These are phyloP conservation scores for Monilinia vaccinii-corymbosi DNA, from an alignment of 2,329 filamentous ascomycete genomes.

Conservation along the genomic window DNA sequence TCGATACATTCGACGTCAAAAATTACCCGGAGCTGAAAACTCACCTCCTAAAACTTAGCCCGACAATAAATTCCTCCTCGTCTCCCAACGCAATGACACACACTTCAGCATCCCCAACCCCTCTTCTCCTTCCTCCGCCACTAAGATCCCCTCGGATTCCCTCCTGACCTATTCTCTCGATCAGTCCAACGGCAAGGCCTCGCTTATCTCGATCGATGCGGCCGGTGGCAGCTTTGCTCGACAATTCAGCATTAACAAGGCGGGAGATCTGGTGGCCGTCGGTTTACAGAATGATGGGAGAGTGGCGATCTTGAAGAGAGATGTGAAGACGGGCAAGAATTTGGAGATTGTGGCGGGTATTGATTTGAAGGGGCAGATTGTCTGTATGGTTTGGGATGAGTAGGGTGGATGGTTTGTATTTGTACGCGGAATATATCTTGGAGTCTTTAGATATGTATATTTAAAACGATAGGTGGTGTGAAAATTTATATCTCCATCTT, in stretches of 20 bases:
- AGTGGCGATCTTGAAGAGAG: constrained; percentile 35
- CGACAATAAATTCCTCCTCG: constrained; percentile 52
- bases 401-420: neutral
- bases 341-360: constrained; percentile 20
- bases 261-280: constrained; percentile 38
- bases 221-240: constrained; percentile 38
- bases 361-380: constrained; percentile 21
- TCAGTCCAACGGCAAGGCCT: constrained; percentile 36
- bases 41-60: constrained; percentile 33
- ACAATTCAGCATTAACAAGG: constrained; percentile 38
- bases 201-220: constrained; percentile 35
- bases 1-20: too few relatives aligned
- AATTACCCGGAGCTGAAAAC: neutral
- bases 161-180: constrained; percentile 54
- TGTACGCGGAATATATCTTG: too few relatives aligned
- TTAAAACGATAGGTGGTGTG: too few relatives aligned
- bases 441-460: too few relatives aligned
- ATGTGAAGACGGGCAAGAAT: constrained; percentile 34
- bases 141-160: constrained; percentile 49
- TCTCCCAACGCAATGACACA: constrained; percentile 58
- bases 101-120: constrained; percentile 41
- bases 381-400: constrained; percentile 27
- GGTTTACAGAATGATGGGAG: constrained; percentile 34
- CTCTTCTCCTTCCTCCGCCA: constrained; percentile 33
- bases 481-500: too few relatives aligned